These are phyloP conservation scores for Plasmodium coatneyi DNA, from an alignment of 169 alveolate genomes.

Conservation along the genomic window DNA sequence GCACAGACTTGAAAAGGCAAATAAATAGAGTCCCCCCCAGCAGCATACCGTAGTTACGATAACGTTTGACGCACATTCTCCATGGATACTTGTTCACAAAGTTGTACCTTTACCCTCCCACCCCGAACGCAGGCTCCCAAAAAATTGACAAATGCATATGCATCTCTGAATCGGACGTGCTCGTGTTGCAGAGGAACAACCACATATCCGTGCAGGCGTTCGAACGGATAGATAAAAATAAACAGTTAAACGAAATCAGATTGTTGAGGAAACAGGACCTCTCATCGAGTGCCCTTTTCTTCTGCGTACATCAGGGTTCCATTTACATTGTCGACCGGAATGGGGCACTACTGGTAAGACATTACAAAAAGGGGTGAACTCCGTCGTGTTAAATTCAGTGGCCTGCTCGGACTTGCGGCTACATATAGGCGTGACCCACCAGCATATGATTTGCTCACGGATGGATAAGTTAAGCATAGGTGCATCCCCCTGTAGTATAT, in stretches of 20 bases:
- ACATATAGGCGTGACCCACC: neutral
- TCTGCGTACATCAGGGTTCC: constrained; percentile 5
- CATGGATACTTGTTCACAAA: neutral
- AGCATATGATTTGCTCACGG: neutral
- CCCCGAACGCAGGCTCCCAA: neutral
- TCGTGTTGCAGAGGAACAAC: constrained; percentile 22
- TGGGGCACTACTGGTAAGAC: constrained; percentile 40
- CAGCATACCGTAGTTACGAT: neutral
- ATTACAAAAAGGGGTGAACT: neutral
- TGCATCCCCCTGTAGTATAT: neutral
- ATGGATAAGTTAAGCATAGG: neutral
- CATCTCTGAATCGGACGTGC: constrained; percentile 21
- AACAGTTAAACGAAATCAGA: constrained; percentile 34
- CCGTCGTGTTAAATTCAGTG: neutral
- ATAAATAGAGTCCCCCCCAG: neutral
- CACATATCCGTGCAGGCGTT: constrained; percentile 5
- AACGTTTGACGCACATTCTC: neutral
- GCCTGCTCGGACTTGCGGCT: neutral
- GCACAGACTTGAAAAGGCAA: neutral
- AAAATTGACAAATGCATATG: constrained; percentile 49
- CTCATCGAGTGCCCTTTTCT: constrained; percentile 9
- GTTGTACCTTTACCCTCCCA: neutral
- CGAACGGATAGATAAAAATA: neutral
- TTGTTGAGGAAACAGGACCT: constrained; percentile 19
- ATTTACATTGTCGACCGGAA: constrained; percentile 40